Evolutionary conservation across 129 eudicot species (phyloP), one percentile per base, ranked within the genome.

Genomic region (Pittosporum tobira): DNA sequence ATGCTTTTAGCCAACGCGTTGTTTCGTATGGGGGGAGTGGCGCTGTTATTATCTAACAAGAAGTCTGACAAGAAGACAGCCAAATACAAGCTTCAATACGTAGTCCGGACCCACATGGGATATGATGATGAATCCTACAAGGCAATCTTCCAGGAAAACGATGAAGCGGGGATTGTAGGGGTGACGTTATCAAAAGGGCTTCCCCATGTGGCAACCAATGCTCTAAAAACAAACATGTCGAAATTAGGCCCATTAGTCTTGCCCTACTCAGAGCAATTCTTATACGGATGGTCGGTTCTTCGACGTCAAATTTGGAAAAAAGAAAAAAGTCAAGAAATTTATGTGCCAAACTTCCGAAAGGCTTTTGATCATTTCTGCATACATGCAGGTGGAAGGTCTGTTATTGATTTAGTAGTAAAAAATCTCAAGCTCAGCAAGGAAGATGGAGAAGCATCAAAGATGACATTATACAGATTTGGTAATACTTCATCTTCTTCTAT

Each of bases 21-120:
- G 2, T 82, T 82, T 62, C 60, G 88, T 43, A 82, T 81, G 88
- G 88, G 88, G 4, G 78, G 84, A 7, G 79, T 62, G n/a, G 76
- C 81, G 18, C 48, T 74, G 24, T 55, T 82, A 3, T 27, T 82
- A 18, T 71, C 81, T 14, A 82, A 82, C 48, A 71, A 68, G 66
- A 71, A 48, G 24, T 51, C 22, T 24, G 65, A 77, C 64, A 60
- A 64, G 47, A 20, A 24, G 56, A 69, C 29, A 30, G 76, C 89
- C n/a, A 82, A 71, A 57, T 82, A 82, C 68, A 61, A 59, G 38
- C 81, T 82, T n/a, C 55, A 59, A 49, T 58, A 78, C 54, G 66
- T 74, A 25, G 68, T 74, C 2, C 64, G 84, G 22, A 82, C 89
- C 9, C 84, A 78, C 54, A 77, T 68, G 73, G 89, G 74, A 0